Percentiles rank a stretch among this genome's conserved stretches.
phyloP scores from a whole-genome alignment of 2,329 filamentous ascomycete species.

The Juglanconis juglandina region DNA sequence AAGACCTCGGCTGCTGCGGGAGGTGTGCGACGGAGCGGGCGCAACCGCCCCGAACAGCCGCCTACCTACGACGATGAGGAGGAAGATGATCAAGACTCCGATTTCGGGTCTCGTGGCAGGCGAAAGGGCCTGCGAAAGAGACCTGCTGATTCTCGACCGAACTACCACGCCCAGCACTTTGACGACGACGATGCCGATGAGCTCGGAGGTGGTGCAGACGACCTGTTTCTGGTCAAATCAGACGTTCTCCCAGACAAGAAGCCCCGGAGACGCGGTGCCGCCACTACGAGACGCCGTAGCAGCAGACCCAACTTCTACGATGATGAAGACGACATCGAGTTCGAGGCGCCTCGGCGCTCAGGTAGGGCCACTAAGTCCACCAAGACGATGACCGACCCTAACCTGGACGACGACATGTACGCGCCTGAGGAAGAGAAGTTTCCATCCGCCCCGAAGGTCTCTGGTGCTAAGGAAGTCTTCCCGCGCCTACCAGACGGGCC shows the following conservation, averaged over 20 bases:
- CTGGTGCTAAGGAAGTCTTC: constrained; percentile 73
- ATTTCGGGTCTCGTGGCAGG: neutral
- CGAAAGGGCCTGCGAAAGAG: constrained; percentile 3
- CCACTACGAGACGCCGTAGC: constrained; percentile 19
- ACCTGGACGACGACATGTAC: constrained; percentile 58
- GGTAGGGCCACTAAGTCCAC: constrained; percentile 42
- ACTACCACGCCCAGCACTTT: neutral
- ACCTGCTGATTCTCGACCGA: neutral
- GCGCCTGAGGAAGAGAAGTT: constrained; percentile 42
- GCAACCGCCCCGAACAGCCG: neutral
- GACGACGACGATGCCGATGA: constrained; percentile 16
- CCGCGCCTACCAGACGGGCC: constrained; percentile 56
- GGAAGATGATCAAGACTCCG: neutral
- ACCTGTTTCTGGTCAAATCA: constrained; percentile 23
- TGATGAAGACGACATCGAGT: constrained; percentile 40
- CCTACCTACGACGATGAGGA: neutral
- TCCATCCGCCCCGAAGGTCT: constrained; percentile 47
- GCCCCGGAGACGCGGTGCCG: constrained; percentile 10
- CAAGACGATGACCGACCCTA: constrained; percentile 44
- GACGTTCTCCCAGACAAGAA: constrained; percentile 24
- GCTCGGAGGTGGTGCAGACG: constrained; percentile 14
- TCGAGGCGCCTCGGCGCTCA: constrained; percentile 50
- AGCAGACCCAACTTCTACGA: constrained; percentile 33
- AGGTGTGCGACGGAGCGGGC: constrained; percentile 2
- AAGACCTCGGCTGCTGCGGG: neutral